Conservation (phyloP, 768 basidiomycete genomes). For the Russula earlei region DNA sequence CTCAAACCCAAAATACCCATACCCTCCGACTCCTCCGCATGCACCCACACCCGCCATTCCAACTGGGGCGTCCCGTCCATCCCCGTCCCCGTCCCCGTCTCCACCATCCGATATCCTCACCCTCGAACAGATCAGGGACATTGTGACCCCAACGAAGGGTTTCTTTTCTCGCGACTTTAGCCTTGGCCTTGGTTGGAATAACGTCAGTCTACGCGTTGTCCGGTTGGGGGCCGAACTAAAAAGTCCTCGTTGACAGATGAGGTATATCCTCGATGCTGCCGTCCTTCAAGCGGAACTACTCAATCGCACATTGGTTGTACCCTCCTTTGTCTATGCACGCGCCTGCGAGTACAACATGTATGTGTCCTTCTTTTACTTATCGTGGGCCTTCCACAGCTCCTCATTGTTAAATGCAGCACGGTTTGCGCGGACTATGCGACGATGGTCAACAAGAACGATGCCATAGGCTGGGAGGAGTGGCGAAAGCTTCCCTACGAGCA, state of each 20-base stretch:
- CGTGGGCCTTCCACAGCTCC: not conserved
- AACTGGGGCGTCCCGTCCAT: not conserved
- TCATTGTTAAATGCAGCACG: constrained; percentile 17
- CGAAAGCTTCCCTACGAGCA: constrained; percentile 29
- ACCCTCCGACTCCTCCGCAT: too few species aligned
- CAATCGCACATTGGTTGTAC: constrained; percentile 36
- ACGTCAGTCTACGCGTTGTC: constrained; percentile 25
- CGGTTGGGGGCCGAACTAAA: not conserved
- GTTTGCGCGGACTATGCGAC: constrained; percentile 34
- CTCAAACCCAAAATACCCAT: not conserved
- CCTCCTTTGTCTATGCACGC: constrained; percentile 38
- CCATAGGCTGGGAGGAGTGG: constrained; percentile 35
- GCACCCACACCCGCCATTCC: not conserved
- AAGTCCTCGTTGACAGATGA: constrained; percentile 27
- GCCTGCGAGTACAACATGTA: constrained; percentile 35
- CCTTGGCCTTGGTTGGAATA: constrained; percentile 40
- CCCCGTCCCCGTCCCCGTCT: too few species aligned
- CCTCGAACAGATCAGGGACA: constrained; percentile 27
- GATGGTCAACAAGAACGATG: constrained; percentile 40
- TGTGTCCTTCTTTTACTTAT: constrained; percentile 13
- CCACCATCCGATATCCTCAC: constrained; percentile 19
- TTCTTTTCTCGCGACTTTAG: constrained; percentile 37
- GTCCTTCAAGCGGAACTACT: constrained; percentile 35
- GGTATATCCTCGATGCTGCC: constrained; percentile 40
- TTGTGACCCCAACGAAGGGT: constrained; percentile 33